Conservation (phyloP, 495 filamentous ascomycete genomes). For the Hypoxylon intermedium region DNA sequence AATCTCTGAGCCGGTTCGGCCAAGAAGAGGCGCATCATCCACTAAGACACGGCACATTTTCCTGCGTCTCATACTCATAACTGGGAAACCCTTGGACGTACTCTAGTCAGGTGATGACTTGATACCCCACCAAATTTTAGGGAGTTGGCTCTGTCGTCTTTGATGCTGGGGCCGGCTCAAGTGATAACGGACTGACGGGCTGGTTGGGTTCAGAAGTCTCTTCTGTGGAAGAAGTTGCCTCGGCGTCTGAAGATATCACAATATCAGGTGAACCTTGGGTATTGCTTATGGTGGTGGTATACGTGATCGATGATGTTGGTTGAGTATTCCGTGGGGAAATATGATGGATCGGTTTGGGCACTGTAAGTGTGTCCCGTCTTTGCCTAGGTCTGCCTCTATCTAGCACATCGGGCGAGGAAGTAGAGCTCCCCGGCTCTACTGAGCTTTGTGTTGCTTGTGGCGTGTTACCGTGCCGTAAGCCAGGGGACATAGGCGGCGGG, state of each 20-base stretch:
- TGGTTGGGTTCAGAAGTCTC: slow-evolving; percentile 1
- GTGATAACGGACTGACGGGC: not conserved
- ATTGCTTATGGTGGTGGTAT: slow-evolving; percentile 9
- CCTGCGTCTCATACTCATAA: too few relatives aligned
- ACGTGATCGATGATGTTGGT: slow-evolving; percentile 8
- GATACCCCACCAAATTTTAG: too few relatives aligned
- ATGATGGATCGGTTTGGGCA: slow-evolving; percentile 16
- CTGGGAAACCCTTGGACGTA: too few relatives aligned
- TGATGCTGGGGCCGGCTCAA: not conserved
- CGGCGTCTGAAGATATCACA: slow-evolving; percentile 27
- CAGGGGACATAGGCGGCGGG: slow-evolving; percentile 3
- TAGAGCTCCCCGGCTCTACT: slow-evolving; percentile 14
- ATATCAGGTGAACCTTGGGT: slow-evolving; percentile 25
- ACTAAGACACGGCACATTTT: too few relatives aligned
- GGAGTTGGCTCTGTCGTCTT: not conserved
- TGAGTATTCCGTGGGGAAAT: slow-evolving; percentile 14
- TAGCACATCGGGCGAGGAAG: not conserved
- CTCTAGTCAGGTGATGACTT: too few relatives aligned
- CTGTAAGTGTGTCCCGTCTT: slow-evolving; percentile 44
- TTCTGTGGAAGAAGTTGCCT: slow-evolving; percentile 2
- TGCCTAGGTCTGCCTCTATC: slow-evolving; percentile 16
- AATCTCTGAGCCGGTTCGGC: too few relatives aligned
- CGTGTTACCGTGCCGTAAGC: slow-evolving; percentile 31
- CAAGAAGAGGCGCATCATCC: too few relatives aligned
- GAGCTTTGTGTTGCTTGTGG: slow-evolving; percentile 23